Percentiles rank a stretch among this genome's conserved stretches.
Evolutionary conservation across 163 green algal species (phyloP).

Genomic region (Prototheca stagnorum): DNA sequence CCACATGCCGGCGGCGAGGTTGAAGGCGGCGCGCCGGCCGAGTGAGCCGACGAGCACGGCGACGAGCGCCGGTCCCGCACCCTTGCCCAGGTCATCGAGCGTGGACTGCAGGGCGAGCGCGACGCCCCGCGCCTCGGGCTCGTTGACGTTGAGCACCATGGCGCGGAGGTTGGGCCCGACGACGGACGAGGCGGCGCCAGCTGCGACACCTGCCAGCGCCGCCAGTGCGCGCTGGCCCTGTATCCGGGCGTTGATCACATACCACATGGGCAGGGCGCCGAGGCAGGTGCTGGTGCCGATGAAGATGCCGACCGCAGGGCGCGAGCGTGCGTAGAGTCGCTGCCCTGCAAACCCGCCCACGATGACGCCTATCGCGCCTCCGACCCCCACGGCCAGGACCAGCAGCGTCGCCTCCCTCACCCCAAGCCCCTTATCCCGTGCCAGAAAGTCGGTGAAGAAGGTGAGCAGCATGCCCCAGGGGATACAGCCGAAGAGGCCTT

Average conservation of each 20-base stretch:
- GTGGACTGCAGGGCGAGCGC: conserved; percentile 60
- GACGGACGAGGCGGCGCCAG: background rate
- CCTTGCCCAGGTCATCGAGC: conserved; percentile 68
- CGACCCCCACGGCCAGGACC: conserved; percentile 44
- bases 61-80: conserved; percentile 52
- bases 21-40: conserved; percentile 46
- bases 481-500: conserved; percentile 60
- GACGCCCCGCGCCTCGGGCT: conserved; percentile 59
- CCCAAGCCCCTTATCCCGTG: conserved; percentile 38
- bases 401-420: conserved; percentile 24
- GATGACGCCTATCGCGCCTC: conserved; percentile 49
- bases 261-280: conserved; percentile 37
- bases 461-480: conserved; percentile 72
- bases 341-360: conserved; percentile 49
- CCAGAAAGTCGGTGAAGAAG: conserved; percentile 78
- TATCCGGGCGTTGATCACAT: conserved; percentile 43
- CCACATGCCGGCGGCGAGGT: conserved; percentile 43
- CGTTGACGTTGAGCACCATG: conserved; percentile 73
- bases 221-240: background rate
- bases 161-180: conserved; percentile 30
- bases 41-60: conserved; percentile 41
- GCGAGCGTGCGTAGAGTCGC: conserved; percentile 51
- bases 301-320: conserved; percentile 38
- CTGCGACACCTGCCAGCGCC: background rate
- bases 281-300: conserved; percentile 24